Evolutionary conservation across 768 basidiomycete species (phyloP), one percentile per base, ranked within the genome.

Genomic region (Boletus vermiculosoides): DNA sequence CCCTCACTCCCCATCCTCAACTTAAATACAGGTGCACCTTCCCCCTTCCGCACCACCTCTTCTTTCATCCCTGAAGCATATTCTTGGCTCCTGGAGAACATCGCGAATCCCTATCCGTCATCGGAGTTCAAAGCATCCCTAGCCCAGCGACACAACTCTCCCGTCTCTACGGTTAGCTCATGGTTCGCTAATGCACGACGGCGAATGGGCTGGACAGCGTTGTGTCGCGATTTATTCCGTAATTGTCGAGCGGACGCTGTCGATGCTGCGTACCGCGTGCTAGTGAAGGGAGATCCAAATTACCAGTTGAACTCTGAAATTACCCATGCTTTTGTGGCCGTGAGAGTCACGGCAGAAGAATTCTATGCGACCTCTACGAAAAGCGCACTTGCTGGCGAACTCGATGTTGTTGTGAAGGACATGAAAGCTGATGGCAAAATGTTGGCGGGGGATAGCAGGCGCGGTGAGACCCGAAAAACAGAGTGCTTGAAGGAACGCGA

Each of bases 91-190:
- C 56, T 79, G 0, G 45, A 62, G 1, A 78, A 84, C 49, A 60
- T 83, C 0, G 76, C 80, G 25, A 73, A 82, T 57, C 83, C 83
- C 0, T 84, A 84, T 52, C 83, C 83, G 0, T 66, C 76, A 0
- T 33, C 57, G 0, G 56, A 65, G 4, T 13, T 69, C 1, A 74
- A 76, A 23, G 42, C 1, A 22, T 55, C 47, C 0, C 65, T 83
- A n/a, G 66, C 75, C 0, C 34, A 49, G 0, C 36, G 52, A 1
- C 61, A 74, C 0, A 62, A 65, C 0, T 67, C 58, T 2, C 20
- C 68, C 0, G 1, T 68, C 0, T 74, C 71, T 23, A 66, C 73
- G 0, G 53, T 84, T 30, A 75, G 75, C 54, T 52, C 65, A 0
- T 84, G 83, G 83, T 84, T 83, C 30, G 58, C 73, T 6, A 75